Evolutionary conservation across 208 protist species (phyloP).

Genomic region (Entamoeba nuttalli): DNA sequence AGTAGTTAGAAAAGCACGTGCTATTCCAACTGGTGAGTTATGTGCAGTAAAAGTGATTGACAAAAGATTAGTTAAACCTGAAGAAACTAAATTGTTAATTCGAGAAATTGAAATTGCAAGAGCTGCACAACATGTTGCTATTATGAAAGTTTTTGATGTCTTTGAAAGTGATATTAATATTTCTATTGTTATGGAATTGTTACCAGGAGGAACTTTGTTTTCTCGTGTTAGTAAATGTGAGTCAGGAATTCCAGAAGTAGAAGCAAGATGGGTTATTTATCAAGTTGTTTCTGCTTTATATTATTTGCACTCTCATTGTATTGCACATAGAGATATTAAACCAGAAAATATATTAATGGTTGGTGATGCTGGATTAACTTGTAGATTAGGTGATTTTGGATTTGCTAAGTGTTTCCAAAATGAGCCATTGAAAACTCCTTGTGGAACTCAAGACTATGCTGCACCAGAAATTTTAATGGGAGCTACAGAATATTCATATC

Average conservation of each 20-base stretch:
- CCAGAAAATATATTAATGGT: not conserved
- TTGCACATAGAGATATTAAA: not conserved
- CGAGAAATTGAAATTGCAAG: not conserved
- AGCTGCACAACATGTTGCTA: not conserved
- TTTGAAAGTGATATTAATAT: not conserved
- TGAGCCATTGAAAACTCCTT: not conserved
- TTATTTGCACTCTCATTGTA: not conserved
- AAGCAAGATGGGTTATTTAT: not conserved
- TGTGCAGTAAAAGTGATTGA: not conserved
- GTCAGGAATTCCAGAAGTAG: not conserved
- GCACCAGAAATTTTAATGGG: slow-evolving; percentile 48
- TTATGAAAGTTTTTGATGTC: not conserved
- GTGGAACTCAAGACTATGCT: slow-evolving; percentile 31
- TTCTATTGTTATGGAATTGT: not conserved
- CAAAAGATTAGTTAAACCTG: not conserved
- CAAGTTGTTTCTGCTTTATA: not conserved
- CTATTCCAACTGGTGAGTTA: not conserved
- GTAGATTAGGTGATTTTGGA: slow-evolving; percentile 87
- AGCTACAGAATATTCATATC: slow-evolving; percentile 29
- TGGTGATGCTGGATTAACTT: slow-evolving; percentile 26
- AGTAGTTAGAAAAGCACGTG: not conserved
- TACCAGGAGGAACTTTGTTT: not conserved
- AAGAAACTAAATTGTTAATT: not conserved
- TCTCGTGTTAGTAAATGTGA: not conserved
- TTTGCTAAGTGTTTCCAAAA: not conserved